phyloP scores from a whole-genome alignment of 768 basidiomycete species.

The Fomitopsis serialis region DNA sequence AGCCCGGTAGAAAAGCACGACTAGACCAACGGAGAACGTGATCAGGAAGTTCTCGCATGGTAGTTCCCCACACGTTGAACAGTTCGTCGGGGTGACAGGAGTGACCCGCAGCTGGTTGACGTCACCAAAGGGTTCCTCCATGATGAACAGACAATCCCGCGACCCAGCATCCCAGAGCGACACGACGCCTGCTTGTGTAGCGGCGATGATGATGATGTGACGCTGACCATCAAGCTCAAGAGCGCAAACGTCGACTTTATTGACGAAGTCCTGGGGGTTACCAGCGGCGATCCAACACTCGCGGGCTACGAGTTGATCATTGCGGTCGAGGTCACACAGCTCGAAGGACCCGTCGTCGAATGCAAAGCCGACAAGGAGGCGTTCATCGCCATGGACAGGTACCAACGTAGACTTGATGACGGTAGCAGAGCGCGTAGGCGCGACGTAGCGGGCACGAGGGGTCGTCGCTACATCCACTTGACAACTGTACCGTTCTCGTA shows the following conservation, averaged over 20 bases:
- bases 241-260: slow-evolving; percentile 47
- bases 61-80: slow-evolving; percentile 66
- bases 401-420: slow-evolving; percentile 47
- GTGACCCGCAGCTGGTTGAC: slow-evolving; percentile 59
- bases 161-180: slow-evolving; percentile 75
- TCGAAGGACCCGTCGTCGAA: slow-evolving; percentile 66
- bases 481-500: slow-evolving; percentile 58
- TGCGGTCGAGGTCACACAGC: slow-evolving; percentile 45
- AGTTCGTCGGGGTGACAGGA: slow-evolving; percentile 48
- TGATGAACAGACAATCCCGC: slow-evolving; percentile 53
- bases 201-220: slow-evolving; percentile 52
- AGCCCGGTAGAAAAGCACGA: slow-evolving; percentile 61
- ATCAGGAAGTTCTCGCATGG: slow-evolving; percentile 61
- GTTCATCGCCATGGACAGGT: slow-evolving; percentile 41
- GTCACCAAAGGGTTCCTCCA: slow-evolving; percentile 55
- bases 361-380: slow-evolving; percentile 50
- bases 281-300: slow-evolving; percentile 55
- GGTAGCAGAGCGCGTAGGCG: slow-evolving; percentile 35
- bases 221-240: slow-evolving; percentile 45
- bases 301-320: slow-evolving; percentile 34
- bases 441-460: slow-evolving; percentile 29
- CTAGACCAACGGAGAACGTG: slow-evolving; percentile 59
- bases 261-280: slow-evolving; percentile 47
- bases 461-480: slow-evolving; percentile 38
- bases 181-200: slow-evolving; percentile 61